A percentile compares a stretch with the other conserved stretches of the same genome.
phyloP scores from a whole-genome alignment of 139 green algal species.

The Diplosphaera chodatii region DNA sequence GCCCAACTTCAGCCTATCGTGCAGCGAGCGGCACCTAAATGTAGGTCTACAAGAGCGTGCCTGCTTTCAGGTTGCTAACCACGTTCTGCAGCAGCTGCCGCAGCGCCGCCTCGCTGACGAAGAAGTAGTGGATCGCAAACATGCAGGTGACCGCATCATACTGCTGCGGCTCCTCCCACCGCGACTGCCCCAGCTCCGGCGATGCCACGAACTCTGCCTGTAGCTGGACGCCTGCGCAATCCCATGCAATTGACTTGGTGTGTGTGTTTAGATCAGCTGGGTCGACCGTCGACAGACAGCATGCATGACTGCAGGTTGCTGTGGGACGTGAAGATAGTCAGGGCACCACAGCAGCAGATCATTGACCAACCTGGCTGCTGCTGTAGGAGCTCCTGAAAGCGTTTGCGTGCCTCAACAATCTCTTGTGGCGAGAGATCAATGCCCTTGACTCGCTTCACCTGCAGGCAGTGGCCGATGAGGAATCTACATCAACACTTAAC shows the following conservation, averaged over 20 bases:
- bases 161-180: constrained; percentile 19
- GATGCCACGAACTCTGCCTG: constrained; percentile 37
- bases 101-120: constrained; percentile 54
- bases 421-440: constrained; percentile 78
- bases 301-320: too few relatives aligned
- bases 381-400: constrained; percentile 17
- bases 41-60: too few relatives aligned
- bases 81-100: constrained; percentile 76
- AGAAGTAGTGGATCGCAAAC: constrained; percentile 97
- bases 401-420: constrained; percentile 65
- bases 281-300: too few relatives aligned
- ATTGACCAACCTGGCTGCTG: not conserved
- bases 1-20: too few relatives aligned
- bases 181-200: constrained; percentile 25
- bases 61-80: constrained; percentile 64
- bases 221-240: not conserved
- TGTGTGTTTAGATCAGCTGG: too few relatives aligned
- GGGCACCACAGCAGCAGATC: too few relatives aligned
- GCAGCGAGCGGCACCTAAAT: too few relatives aligned
- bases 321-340: too few relatives aligned
- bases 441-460: constrained; percentile 69
- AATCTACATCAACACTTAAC: too few relatives aligned
- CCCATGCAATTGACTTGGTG: too few relatives aligned
- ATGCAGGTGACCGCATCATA: constrained; percentile 86
- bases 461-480: too few relatives aligned